Percentiles rank a stretch among this genome's conserved stretches.
phyloP scores from a whole-genome alignment of 495 filamentous ascomycete genomes.

The Eremomyces bilateralis region DNA sequence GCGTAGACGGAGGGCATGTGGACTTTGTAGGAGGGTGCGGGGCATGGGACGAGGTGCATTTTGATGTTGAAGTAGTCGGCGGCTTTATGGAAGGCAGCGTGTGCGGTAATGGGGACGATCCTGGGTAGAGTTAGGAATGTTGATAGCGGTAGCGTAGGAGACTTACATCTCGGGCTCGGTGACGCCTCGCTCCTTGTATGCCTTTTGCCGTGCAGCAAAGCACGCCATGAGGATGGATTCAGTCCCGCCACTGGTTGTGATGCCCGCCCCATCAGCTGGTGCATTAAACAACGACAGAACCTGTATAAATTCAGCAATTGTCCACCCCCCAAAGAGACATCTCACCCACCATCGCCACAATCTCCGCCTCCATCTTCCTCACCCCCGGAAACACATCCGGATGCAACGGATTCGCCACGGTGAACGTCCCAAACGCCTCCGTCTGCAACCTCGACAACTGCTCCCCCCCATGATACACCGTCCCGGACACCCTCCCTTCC shows the following conservation, averaged over 20 bases:
- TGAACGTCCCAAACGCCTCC: conserved; percentile 81
- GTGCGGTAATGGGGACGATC: conserved; percentile 84
- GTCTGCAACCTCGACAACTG: conserved; percentile 67
- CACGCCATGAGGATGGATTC: conserved; percentile 94
- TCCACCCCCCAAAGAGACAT: neutral
- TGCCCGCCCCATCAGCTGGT: conserved; percentile 63
- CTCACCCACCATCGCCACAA: conserved; percentile 67
- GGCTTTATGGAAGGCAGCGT: conserved; percentile 93
- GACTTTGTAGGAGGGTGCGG: conserved; percentile 67
- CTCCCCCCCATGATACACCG: conserved; percentile 88
- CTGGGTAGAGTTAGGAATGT: conserved; percentile 24
- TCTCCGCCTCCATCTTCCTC: conserved; percentile 96
- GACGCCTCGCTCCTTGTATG: conserved; percentile 57
- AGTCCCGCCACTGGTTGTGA: conserved; percentile 81
- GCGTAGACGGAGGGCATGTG: conserved; percentile 53
- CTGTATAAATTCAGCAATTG: conserved; percentile 15
- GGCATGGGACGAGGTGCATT: conserved; percentile 72
- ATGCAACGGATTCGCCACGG: conserved; percentile 95
- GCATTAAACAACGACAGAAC: conserved; percentile 77
- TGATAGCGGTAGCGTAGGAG: conserved; percentile 3
- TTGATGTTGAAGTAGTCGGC: conserved; percentile 90
- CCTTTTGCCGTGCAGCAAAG: conserved; percentile 73
- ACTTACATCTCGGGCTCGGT: conserved; percentile 86
- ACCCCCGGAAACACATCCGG: conserved; percentile 97
- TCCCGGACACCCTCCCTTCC: conserved; percentile 81